Evolutionary conservation across 306 rosid species (phyloP).

Genomic region (Trifolium fragiferum): DNA sequence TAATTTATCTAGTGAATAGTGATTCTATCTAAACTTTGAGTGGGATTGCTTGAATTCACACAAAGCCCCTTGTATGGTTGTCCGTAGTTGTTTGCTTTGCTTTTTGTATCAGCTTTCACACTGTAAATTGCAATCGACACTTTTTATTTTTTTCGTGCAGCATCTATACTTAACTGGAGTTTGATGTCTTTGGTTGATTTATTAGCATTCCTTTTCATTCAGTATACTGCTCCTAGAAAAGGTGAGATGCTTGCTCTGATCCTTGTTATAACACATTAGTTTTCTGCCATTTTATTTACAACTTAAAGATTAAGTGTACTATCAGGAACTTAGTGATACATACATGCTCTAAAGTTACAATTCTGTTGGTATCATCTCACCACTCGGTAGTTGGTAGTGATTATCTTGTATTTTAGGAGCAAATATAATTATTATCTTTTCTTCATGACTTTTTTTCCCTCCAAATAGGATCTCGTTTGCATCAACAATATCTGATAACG

Average conservation of each 20-base stretch:
- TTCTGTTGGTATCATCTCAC: conserved; percentile 27
- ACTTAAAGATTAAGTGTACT: conserved; percentile 10
- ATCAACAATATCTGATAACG: conserved; percentile 60
- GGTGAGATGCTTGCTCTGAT: conserved; percentile 46
- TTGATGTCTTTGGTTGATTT: conserved; percentile 53
- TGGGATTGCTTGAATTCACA: conserved; percentile 19
- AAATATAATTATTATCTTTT: conserved; percentile 20
- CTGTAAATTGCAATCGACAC: conserved; percentile 16
- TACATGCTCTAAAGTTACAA: neutral
- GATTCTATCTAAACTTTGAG: conserved; percentile 9
- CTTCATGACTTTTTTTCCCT: conserved; percentile 17
- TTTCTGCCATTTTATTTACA: conserved; percentile 5
- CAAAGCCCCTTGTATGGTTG: conserved; percentile 4
- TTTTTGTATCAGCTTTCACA: neutral
- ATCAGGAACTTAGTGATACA: conserved; percentile 12
- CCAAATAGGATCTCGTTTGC: conserved; percentile 61
- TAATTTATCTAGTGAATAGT: neutral
- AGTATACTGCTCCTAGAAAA: conserved; percentile 48
- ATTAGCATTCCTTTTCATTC: conserved; percentile 51
- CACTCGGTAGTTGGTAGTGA: conserved; percentile 8
- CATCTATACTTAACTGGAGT: conserved; percentile 53
- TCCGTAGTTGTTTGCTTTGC: conserved; percentile 16
- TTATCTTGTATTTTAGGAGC: conserved; percentile 20
- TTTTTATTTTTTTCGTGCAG: conserved; percentile 43
- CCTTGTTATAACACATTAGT: conserved; percentile 16